Evolutionary conservation across 129 eudicot species (phyloP).

Genomic region (Chrysanthemum makinoi): DNA sequence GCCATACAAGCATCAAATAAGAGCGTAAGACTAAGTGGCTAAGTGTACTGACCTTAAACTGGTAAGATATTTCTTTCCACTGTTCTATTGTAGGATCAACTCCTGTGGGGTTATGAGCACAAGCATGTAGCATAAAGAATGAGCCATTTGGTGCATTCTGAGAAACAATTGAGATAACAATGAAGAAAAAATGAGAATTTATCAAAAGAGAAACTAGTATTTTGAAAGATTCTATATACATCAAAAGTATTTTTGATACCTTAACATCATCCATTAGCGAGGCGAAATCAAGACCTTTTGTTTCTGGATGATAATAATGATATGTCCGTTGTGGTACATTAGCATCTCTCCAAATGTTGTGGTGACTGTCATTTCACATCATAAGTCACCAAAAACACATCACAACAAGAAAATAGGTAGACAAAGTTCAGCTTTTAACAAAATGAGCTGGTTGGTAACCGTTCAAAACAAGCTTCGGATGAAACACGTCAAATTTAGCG

Average conservation of each 20-base stretch:
- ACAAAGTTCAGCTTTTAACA: not conserved
- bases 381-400: slow-evolving; percentile 18
- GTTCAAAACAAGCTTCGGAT: no score
- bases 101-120: slow-evolving; percentile 99
- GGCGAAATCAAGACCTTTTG: slow-evolving; percentile 86
- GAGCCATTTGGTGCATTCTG: slow-evolving; percentile 98
- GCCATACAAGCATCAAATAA: not conserved
- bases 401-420: not conserved
- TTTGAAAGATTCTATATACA: not conserved
- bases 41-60: slow-evolving; percentile 55
- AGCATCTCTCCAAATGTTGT: slow-evolving; percentile 99
- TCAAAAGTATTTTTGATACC: slow-evolving; percentile 37
- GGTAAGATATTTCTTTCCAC: slow-evolving; percentile 89
- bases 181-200: not conserved
- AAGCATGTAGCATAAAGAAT: slow-evolving; percentile 95
- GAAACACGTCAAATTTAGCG: no score
- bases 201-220: no score
- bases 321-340: slow-evolving; percentile 74
- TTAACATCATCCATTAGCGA: slow-evolving; percentile 83
- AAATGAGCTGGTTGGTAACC: no score
- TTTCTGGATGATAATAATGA: slow-evolving; percentile 83
- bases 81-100: slow-evolving; percentile 95
- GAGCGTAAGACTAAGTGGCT: not conserved
- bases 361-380: slow-evolving; percentile 59
- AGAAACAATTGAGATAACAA: slow-evolving; percentile 16